Percentiles rank a stretch among this genome's conserved stretches.
phyloP scores from a whole-genome alignment of 1,284 basidiomycete genomes.

The Puccinia hordei region DNA sequence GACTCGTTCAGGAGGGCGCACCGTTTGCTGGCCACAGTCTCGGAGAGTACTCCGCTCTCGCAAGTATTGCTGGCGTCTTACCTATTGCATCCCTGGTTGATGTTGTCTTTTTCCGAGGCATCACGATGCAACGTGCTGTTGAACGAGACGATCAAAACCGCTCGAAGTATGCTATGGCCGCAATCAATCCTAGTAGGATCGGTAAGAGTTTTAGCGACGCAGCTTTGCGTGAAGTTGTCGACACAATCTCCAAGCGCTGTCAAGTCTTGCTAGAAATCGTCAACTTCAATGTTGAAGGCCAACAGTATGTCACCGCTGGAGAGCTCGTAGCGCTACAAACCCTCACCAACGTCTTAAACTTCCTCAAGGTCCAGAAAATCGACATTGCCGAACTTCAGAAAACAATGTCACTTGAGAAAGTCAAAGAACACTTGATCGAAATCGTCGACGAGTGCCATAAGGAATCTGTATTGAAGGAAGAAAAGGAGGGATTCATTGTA shows the following conservation, averaged over 20 bases:
- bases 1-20: conserved; percentile 86
- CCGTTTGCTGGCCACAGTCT: conserved; percentile 97
- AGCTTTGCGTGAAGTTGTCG: conserved; percentile 85
- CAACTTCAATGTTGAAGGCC: conserved; percentile 87
- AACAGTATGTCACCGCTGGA: conserved; percentile 77
- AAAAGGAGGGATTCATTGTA: conserved; percentile 79
- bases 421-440: conserved; percentile 85
- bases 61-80: conserved; percentile 89
- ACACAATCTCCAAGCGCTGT: conserved; percentile 76
- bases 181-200: conserved; percentile 95
- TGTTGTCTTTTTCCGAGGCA: conserved; percentile 98
- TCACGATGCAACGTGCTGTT: conserved; percentile 98
- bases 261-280: conserved; percentile 88
- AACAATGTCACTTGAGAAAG: conserved; percentile 78
- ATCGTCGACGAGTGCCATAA: conserved; percentile 83
- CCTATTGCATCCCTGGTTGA: conserved; percentile 94
- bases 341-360: conserved; percentile 93
- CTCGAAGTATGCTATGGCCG: conserved; percentile 98
- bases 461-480: conserved; percentile 72
- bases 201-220: conserved; percentile 89
- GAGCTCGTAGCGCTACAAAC: conserved; percentile 90
- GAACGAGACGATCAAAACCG: conserved; percentile 88
- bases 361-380: conserved; percentile 93
- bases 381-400: conserved; percentile 86
- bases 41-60: conserved; percentile 96